These are phyloP conservation scores for Brassica incana DNA, from an alignment of 345 rosid genomes.

Conservation along the genomic window DNA sequence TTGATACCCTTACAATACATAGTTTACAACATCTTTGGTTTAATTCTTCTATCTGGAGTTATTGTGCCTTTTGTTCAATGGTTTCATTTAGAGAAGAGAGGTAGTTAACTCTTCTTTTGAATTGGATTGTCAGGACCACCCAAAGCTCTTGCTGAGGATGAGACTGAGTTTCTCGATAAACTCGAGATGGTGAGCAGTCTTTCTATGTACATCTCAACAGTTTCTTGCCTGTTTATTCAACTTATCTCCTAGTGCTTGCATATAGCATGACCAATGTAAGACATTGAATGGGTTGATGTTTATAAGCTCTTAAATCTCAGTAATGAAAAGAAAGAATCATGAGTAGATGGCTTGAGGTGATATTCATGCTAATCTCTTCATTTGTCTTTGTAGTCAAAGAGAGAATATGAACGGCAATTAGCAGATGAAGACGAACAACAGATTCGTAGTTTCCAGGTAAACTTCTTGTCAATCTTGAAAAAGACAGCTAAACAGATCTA, in stretches of 20 bases:
- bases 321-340: background rate
- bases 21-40: too few relatives aligned
- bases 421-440: slow-evolving; percentile 76
- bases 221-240: background rate
- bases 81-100: background rate
- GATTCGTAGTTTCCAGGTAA: slow-evolving; percentile 83
- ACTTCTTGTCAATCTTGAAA: background rate
- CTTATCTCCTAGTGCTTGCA: background rate
- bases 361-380: background rate
- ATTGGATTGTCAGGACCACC: slow-evolving; percentile 71
- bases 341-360: slow-evolving; percentile 1
- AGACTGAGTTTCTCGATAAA: slow-evolving; percentile 95
- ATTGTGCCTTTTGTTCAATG: too few relatives aligned
- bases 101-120: background rate
- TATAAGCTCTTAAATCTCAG: background rate
- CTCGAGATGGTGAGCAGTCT: slow-evolving; percentile 64
- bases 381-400: slow-evolving; percentile 57
- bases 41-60: too few relatives aligned
- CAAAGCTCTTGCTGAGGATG: slow-evolving; percentile 94
- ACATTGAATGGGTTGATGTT: background rate
- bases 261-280: background rate
- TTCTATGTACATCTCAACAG: background rate
- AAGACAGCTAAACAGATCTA: background rate
- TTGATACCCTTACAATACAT: too few relatives aligned
- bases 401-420: slow-evolving; percentile 65